Percentiles rank a stretch among this genome's conserved stretches.
Evolutionary conservation across 2,329 filamentous ascomycete species (phyloP).

Genomic region (Ceratocystis variospora): DNA sequence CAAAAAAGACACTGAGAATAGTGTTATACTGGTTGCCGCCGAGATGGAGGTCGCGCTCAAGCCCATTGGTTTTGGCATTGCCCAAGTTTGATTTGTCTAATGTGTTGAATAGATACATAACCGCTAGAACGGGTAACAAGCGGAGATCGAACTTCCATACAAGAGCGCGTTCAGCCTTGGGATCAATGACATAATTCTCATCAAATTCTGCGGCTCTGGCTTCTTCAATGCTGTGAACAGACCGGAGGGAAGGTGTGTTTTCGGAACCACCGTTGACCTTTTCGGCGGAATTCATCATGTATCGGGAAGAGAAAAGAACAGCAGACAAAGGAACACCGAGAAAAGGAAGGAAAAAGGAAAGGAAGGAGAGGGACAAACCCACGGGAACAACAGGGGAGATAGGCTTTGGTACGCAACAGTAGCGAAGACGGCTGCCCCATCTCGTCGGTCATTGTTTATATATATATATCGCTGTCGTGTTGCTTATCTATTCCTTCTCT

Average conservation of each 20-base stretch:
- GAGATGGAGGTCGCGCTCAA: constrained; percentile 37
- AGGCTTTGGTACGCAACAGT: no score
- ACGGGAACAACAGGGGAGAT: no score
- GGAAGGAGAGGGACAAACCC: no score
- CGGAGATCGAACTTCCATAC: constrained; percentile 43
- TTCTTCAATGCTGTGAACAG: constrained; percentile 18
- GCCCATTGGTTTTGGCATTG: constrained; percentile 43
- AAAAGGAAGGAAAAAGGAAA: no score
- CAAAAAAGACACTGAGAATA: constrained; percentile 58
- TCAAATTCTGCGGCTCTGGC: neutral
- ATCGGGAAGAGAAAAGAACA: neutral
- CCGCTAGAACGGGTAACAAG: constrained; percentile 38
- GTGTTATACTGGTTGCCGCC: constrained; percentile 53
- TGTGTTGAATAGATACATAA: constrained; percentile 42
- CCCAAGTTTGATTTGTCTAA: constrained; percentile 33
- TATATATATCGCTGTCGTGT: no score
- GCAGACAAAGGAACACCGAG: no score
- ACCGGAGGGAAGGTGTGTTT: constrained; percentile 20
- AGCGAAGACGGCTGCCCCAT: no score
- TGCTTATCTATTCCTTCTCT: no score
- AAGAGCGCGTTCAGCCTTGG: constrained; percentile 36
- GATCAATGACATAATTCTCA: constrained; percentile 24
- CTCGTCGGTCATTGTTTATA: no score
- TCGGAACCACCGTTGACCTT: neutral
- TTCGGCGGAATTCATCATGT: neutral